Evolutionary conservation across 495 filamentous ascomycete species (phyloP), one percentile per base, ranked within the genome.

Genomic region (Paragyromitra xinjiangensis): DNA sequence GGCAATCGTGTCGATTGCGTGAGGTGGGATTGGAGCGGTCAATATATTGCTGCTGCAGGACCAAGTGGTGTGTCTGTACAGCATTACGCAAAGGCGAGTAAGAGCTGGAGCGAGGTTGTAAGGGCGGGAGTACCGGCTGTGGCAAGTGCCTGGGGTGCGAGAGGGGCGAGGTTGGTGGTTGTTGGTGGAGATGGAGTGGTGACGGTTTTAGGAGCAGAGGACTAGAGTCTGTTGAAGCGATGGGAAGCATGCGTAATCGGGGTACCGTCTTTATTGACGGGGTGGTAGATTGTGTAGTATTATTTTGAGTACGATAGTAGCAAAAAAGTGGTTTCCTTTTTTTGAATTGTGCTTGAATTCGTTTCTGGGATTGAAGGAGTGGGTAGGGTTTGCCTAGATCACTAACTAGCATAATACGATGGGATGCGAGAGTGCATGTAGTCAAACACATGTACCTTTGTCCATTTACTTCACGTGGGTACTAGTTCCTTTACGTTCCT

Each of bases 21-120:
- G 70, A 85, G 87, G 62, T 99, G 94, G 93, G 95, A 99, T 81
- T 97, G 97, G 85, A 95, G 92, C 22, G 95, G 94, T 26, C 95
- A 98, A 83, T 99, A 92, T 84, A 87, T 98, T 19, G 91, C 94
- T 19, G 91, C 92, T 22, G 92, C 88, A 16, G 96, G 96, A 0
- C 88, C 92, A 1, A 89, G 90, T 56, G 93, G 94, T 6, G 85
- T 97, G 59, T 92, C 91, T 39, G 93, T 99, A 66, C 93, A 95
- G 82, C 91, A 94, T 77, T 99, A 95, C 83, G 85, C 87, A 50
- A 98, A 98, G 86, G 83, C 87, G 16, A 85, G 88, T 40, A 99
- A 97, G 86, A 86, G 87, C 34, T 99, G 96, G 96, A 91, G 92
- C 14, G 94, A 98, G 86, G 91, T 92, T 3, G 84, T 98, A 51